These are phyloP conservation scores for Coemansia sp. DNA, from an alignment of 192 early-diverging fungal genomes.

Conservation along the genomic window DNA sequence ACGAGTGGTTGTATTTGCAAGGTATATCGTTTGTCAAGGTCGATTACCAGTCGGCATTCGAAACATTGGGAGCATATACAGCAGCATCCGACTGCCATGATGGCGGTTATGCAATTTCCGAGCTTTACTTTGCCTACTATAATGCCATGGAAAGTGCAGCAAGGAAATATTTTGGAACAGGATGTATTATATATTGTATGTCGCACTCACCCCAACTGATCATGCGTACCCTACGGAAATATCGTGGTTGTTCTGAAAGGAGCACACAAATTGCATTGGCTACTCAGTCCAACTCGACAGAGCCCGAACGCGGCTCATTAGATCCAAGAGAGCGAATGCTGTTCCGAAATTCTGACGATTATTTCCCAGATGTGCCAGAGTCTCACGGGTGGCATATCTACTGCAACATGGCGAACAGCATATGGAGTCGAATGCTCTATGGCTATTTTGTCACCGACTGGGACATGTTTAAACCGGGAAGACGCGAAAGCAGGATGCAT, in stretches of 20 bases:
- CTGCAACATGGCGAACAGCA: constrained; percentile 55
- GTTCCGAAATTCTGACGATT: constrained; percentile 61
- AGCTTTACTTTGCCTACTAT: constrained; percentile 46
- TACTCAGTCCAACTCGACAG: neutral
- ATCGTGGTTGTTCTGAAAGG: neutral
- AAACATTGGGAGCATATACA: constrained; percentile 28
- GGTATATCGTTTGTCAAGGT: constrained; percentile 60
- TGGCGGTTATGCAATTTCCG: constrained; percentile 2
- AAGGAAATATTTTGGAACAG: constrained; percentile 39
- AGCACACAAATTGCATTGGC: neutral
- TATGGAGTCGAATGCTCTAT: constrained; percentile 46
- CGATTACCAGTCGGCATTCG: constrained; percentile 58
- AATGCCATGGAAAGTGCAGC: constrained; percentile 42
- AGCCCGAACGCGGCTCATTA: neutral
- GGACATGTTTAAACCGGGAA: constrained; percentile 63
- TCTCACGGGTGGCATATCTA: constrained; percentile 62
- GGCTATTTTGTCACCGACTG: constrained; percentile 46
- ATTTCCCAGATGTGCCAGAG: constrained; percentile 48
- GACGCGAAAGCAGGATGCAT: constrained; percentile 51
- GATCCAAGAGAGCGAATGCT: constrained; percentile 3
- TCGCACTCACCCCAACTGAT: constrained; percentile 53
- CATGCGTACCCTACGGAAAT: constrained; percentile 18
- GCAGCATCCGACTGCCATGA: neutral
- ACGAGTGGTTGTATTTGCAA: constrained; percentile 44
- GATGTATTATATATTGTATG: constrained; percentile 59